Percentiles rank a stretch among this genome's conserved stretches.
Evolutionary conservation across 1,139 yeast genomes (phyloP).

Genomic region (Suhomyces coccinellae): DNA sequence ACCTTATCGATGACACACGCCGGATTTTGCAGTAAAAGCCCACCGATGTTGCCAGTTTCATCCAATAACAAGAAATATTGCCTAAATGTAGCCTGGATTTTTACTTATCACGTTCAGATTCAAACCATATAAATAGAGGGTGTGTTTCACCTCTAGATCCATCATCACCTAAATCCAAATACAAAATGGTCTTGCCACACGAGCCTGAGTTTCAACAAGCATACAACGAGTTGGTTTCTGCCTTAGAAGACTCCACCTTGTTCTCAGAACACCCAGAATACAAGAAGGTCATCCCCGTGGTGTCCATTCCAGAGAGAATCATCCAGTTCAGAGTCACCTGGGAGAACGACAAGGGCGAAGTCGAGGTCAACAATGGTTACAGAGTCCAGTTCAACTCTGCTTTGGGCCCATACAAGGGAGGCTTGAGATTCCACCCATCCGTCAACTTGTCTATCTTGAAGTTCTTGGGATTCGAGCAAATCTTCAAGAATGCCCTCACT

Average conservation of each 20-base stretch:
- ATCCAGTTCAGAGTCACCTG: constrained; percentile 96
- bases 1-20: not conserved
- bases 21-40: not conserved
- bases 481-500: constrained; percentile 96
- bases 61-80: not conserved
- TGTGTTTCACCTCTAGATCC: not conserved
- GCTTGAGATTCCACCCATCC: constrained; percentile 95
- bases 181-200: constrained; percentile 55
- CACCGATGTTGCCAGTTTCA: not conserved
- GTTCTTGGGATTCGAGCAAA: constrained; percentile 97
- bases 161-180: not conserved
- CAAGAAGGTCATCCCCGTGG: constrained; percentile 84
- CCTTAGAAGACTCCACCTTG: constrained; percentile 87
- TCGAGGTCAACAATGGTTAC: constrained; percentile 95
- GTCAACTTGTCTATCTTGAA: constrained; percentile 93
- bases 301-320: constrained; percentile 93
- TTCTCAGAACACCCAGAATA: constrained; percentile 88
- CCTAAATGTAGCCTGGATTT: not conserved
- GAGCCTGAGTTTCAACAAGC: constrained; percentile 99
- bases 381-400: constrained; percentile 99
- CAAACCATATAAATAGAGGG: constrained; percentile 1
- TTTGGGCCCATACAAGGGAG: constrained; percentile 99
- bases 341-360: constrained; percentile 93
- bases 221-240: constrained; percentile 85
- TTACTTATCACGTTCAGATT: not conserved